Base-by-base conservation (phyloP, 2,329 filamentous ascomycete genomes). In the Fusarium sp. region DNA sequence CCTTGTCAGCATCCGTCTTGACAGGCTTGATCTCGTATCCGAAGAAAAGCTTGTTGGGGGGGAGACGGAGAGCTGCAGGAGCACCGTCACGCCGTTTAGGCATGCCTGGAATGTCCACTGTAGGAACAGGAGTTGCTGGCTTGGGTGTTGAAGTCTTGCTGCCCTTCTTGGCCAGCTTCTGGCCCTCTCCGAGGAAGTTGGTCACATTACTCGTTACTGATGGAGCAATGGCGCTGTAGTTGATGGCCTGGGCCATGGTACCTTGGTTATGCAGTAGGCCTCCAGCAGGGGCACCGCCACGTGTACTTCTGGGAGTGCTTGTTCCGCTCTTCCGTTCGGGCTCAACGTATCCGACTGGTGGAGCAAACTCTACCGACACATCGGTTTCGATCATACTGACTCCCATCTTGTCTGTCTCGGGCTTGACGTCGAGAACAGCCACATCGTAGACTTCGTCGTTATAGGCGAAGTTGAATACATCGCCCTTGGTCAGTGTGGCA, bases 341-440 rank as follows among this genome's bases (percentile, higher is more conserved):
- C 78, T 98, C 95, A 69, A 97, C 92, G 76, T 98, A 99, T 67
- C 96, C 96, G 3, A 99, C 88, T 0, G 96, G 96, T 5, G 96
- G 86, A 3, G 95, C 96, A 77, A 99, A 99, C 76, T 99, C 96
- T 66, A 99, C 96, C 58, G 93, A 93, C 13, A 99, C 87, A 82
- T 99, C 96, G 0, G 96, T 99, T 82, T 99, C 96, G 57, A 97
- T 90, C 80, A 97, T 97, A 75, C 94, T 94, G 56, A 99, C 94
- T 62, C 92, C 91, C 84, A 93, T 94, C 73, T 92, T 92, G 3
- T 91, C 88, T 5, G 87, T 90, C 70, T 92, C 89, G 3, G 96
- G 96, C 80, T 97, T 97, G 38, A 97, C 93, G 76, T 98, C 95
- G 15, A 98, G 82, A 2, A 99, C 96, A 4, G 93, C 94, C 77